Conservation (phyloP, 768 basidiomycete species). For the Leccinum pellstonianum region DNA sequence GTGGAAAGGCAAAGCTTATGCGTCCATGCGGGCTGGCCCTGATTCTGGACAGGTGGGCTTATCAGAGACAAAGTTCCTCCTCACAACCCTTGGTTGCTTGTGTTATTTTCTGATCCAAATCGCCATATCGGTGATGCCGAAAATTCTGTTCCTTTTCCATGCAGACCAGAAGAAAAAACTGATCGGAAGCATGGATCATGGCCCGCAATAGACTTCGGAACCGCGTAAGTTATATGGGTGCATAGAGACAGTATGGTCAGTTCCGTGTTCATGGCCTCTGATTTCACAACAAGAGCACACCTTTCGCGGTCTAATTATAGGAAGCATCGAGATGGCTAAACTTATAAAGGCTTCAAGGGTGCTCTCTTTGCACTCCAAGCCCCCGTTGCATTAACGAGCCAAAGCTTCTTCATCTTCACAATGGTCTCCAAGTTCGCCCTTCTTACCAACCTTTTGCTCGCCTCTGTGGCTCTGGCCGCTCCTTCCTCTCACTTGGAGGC, state of each 20-base stretch:
- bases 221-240: neutral
- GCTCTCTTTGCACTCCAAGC: neutral
- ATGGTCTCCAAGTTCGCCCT: slow-evolving; percentile 20
- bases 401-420: neutral
- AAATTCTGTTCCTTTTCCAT: neutral
- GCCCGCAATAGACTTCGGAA: neutral
- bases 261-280: neutral
- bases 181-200: neutral
- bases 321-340: neutral
- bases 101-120: slow-evolving; percentile 3
- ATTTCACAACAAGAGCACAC: neutral
- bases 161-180: neutral
- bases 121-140: neutral
- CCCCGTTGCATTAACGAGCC: neutral
- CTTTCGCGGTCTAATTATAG: neutral
- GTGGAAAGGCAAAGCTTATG: neutral
- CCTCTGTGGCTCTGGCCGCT: slow-evolving; percentile 15
- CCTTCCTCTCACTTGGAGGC: slow-evolving; percentile 17
- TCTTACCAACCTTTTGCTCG: slow-evolving; percentile 20
- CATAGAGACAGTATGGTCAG: neutral
- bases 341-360: slow-evolving; percentile 14
- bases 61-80: neutral
- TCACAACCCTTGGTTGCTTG: slow-evolving; percentile 1
- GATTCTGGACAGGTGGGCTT: neutral
- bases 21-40: slow-evolving; percentile 6